phyloP scores from a whole-genome alignment of 1,284 basidiomycete species.

The Apiotrichum porosum region DNA sequence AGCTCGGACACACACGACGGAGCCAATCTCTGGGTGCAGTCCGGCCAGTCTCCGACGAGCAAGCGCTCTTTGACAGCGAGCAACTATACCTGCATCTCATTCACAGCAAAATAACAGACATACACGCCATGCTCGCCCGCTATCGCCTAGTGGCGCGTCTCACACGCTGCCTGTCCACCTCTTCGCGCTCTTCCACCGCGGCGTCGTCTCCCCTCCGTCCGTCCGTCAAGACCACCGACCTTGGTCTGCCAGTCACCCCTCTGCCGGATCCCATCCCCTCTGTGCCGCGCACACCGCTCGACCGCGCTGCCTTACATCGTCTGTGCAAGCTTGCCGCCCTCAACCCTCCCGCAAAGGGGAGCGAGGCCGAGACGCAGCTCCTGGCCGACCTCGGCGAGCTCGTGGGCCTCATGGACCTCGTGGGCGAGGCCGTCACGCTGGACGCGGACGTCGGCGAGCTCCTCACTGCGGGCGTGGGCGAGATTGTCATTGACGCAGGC shows the following conservation, averaged over 20 bases:
- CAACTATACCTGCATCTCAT: too few relatives aligned
- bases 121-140: too few relatives aligned
- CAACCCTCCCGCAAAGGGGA: conserved; percentile 11
- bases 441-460: conserved; percentile 8
- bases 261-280: conserved; percentile 4
- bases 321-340: conserved; percentile 17
- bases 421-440: conserved; percentile 9
- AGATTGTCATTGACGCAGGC: conserved; percentile 6
- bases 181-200: neutral
- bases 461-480: conserved; percentile 8
- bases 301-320: conserved; percentile 6
- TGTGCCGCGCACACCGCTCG: conserved; percentile 3
- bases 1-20: too few relatives aligned
- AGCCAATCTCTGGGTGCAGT: too few relatives aligned
- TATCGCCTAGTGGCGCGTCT: too few relatives aligned
- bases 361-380: conserved; percentile 8
- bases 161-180: too few relatives aligned
- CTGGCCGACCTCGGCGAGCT: conserved; percentile 17
- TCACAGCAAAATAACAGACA: too few relatives aligned
- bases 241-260: conserved; percentile 10
- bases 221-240: conserved; percentile 1
- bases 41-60: neutral
- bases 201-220: conserved; percentile 4
- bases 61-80: neutral
- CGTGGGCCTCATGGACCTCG: conserved; percentile 23